A percentile compares a stretch with the other conserved stretches of the same genome.
Conservation (phyloP, 768 basidiomycete genomes). For the Boletus tylopilopsis region DNA sequence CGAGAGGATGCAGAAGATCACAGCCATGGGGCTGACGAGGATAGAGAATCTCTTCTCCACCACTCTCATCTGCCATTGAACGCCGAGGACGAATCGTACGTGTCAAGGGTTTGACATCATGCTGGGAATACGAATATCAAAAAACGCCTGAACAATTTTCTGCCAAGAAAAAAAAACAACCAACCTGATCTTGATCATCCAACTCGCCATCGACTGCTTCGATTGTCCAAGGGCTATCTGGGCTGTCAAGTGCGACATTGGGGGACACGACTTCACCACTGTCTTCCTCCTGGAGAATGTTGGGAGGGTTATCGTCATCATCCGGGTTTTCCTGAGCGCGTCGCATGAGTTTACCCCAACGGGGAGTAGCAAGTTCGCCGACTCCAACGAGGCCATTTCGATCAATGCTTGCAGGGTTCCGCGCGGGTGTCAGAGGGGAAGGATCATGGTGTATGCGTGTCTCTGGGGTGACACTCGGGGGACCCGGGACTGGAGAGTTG, state of each 20-base stretch:
- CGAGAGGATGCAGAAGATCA: constrained; percentile 31
- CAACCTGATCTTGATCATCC: constrained; percentile 68
- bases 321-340: constrained; percentile 38
- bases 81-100: constrained; percentile 55
- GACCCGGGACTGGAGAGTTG: constrained; percentile 53
- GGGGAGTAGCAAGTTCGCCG: constrained; percentile 94
- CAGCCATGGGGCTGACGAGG: constrained; percentile 53
- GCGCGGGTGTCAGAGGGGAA: constrained; percentile 67
- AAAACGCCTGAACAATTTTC: neutral
- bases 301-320: constrained; percentile 38
- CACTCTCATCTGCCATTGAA: constrained; percentile 79
- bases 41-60: constrained; percentile 87
- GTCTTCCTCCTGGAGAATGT: constrained; percentile 30
- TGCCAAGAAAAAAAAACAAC: constrained; percentile 15
- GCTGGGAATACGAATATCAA: constrained; percentile 29
- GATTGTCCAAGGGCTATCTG: constrained; percentile 87
- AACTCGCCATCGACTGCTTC: constrained; percentile 79
- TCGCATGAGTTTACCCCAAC: constrained; percentile 67
- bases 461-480: constrained; percentile 60
- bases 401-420: constrained; percentile 79
- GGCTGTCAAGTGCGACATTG: constrained; percentile 46
- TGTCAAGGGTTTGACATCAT: constrained; percentile 41
- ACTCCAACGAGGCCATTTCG: constrained; percentile 87
- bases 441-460: constrained; percentile 47
- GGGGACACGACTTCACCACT: constrained; percentile 26